A percentile compares a stretch with the other conserved stretches of the same genome.
phyloP scores from a whole-genome alignment of 345 rosid species.

The Euphorbia pulcherrima region DNA sequence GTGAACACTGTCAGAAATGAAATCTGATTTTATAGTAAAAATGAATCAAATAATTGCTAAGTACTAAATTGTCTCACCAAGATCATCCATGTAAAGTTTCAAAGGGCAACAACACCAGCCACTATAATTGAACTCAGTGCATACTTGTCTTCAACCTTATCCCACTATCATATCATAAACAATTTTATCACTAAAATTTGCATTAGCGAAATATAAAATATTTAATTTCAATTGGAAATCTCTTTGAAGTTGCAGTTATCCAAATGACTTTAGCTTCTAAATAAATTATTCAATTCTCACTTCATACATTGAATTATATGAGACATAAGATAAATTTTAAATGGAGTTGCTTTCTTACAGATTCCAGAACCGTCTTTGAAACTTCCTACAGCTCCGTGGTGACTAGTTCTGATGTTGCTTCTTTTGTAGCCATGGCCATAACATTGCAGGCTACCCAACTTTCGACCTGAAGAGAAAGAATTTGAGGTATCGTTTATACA shows the following conservation, averaged over 20 bases:
- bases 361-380: slow-evolving; percentile 54
- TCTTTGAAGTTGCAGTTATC: background rate
- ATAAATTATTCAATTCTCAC: background rate
- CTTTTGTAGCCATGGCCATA: slow-evolving; percentile 72
- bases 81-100: slow-evolving; percentile 70
- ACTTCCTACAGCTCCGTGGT: slow-evolving; percentile 64
- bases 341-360: slow-evolving; percentile 40
- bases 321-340: too few species aligned
- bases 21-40: too few species aligned
- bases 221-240: background rate
- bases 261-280: background rate
- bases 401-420: slow-evolving; percentile 57
- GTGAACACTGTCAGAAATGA: background rate
- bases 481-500: slow-evolving; percentile 4
- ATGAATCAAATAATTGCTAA: background rate
- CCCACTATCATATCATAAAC: slow-evolving; percentile 52
- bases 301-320: background rate
- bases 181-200: background rate
- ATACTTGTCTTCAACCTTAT: slow-evolving; percentile 85
- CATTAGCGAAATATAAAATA: too few species aligned
- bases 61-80: slow-evolving; percentile 44
- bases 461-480: slow-evolving; percentile 49
- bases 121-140: slow-evolving; percentile 68
- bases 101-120: slow-evolving; percentile 54
- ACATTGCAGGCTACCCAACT: slow-evolving; percentile 71